A percentile compares a stretch with the other conserved stretches of the same genome.
Conservation (phyloP, 139 green algal genomes). For the Limnomonas spitsbergensis region DNA sequence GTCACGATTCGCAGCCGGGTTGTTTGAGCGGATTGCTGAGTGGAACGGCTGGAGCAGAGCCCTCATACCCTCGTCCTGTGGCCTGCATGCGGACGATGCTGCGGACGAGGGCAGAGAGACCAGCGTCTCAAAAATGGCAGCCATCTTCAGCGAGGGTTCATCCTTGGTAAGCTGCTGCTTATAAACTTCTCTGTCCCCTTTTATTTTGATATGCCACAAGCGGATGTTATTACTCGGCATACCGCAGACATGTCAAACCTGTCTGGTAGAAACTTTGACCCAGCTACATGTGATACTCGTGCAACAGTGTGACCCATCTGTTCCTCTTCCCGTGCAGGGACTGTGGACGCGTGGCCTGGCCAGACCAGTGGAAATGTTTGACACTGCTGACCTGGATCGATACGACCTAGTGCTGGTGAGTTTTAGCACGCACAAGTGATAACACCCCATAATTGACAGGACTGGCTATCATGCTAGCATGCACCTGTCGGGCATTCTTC, state of each 20-base stretch:
- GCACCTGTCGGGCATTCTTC: no score
- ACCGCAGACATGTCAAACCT: no score
- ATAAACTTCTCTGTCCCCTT: no score
- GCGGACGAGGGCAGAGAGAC: neutral
- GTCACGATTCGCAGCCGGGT: neutral
- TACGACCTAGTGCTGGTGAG: constrained; percentile 6
- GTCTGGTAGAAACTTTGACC: no score
- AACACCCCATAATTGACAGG: no score
- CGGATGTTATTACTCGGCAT: no score
- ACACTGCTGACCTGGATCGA: neutral
- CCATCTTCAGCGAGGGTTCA: neutral
- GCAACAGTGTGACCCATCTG: no score
- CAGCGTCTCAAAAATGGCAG: neutral
- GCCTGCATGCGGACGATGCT: neutral
- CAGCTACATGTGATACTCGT: no score
- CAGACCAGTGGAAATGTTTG: neutral
- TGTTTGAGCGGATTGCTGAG: constrained; percentile 12
- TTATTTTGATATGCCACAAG: no score
- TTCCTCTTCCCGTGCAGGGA: neutral
- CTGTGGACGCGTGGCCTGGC: neutral
- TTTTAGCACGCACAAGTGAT: no score
- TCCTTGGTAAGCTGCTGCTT: neutral
- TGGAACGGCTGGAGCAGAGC: constrained; percentile 4
- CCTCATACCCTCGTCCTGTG: neutral
- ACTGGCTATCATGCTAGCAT: no score